Conservation (phyloP, 345 rosid species). For the Corchorus olitorius region DNA sequence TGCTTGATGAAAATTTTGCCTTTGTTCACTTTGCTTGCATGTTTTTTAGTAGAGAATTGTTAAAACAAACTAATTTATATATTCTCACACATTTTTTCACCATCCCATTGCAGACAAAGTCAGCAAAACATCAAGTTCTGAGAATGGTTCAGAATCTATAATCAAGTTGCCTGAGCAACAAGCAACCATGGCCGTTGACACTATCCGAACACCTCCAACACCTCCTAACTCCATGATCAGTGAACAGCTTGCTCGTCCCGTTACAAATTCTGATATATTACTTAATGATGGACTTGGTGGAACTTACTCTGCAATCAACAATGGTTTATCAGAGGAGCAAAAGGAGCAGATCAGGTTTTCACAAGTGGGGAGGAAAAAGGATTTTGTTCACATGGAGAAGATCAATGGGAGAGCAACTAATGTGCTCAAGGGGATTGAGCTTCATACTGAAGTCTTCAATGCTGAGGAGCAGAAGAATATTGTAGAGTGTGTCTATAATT, state of each 20-base stretch:
- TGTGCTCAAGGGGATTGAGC: constrained; percentile 60
- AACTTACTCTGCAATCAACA: neutral
- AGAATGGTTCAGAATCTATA: neutral
- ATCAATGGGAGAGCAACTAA: constrained; percentile 49
- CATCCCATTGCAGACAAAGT: neutral
- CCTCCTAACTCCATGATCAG: neutral
- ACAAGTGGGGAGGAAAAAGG: constrained; percentile 47
- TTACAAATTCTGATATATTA: constrained; percentile 14
- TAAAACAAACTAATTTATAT: neutral
- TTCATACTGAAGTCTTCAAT: constrained; percentile 53
- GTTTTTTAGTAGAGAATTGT: neutral
- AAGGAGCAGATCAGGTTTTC: constrained; percentile 36
- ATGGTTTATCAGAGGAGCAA: constrained; percentile 35
- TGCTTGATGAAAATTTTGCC: neutral
- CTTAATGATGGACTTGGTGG: constrained; percentile 29
- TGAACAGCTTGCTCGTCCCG: neutral
- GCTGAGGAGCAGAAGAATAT: constrained; percentile 64
- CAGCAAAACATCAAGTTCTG: neutral
- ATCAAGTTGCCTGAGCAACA: neutral
- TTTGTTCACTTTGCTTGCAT: neutral
- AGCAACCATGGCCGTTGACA: neutral
- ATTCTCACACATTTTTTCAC: neutral
- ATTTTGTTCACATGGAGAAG: constrained; percentile 51
- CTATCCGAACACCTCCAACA: no score
- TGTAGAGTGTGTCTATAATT: constrained; percentile 47